Evolutionary conservation across 2,329 filamentous ascomycete species (phyloP).

Genomic region (Aspergillus chevalieri): DNA sequence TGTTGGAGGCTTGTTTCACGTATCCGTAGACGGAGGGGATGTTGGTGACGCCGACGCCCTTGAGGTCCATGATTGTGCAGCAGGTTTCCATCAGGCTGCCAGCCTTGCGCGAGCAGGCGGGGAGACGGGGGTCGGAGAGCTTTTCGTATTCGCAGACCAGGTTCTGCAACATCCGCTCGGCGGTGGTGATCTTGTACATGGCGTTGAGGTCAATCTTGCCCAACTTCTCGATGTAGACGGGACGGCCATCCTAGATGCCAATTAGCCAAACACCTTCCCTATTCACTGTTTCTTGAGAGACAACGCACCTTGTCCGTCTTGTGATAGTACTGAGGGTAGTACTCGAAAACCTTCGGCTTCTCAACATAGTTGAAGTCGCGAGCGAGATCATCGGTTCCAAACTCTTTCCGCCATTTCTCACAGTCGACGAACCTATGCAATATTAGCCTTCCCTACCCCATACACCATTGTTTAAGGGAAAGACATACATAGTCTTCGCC

Average conservation of each 20-base stretch:
- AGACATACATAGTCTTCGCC: constrained; percentile 77
- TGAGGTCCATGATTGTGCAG: constrained; percentile 97
- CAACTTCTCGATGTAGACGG: constrained; percentile 93
- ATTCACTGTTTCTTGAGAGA: not conserved
- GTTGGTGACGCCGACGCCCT: constrained; percentile 80
- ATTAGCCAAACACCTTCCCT: constrained; percentile 2
- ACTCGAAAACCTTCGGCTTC: constrained; percentile 75
- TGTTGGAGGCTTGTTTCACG: constrained; percentile 73
- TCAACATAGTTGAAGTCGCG: constrained; percentile 80
- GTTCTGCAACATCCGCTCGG: constrained; percentile 92
- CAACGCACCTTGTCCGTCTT: constrained; percentile 55
- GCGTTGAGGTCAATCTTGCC: constrained; percentile 85
- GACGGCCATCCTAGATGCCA: constrained; percentile 71
- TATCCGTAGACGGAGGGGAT: constrained; percentile 81
- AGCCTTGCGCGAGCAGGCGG: constrained; percentile 88
- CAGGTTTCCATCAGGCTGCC: constrained; percentile 91
- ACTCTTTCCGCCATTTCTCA: constrained; percentile 87
- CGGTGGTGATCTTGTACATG: constrained; percentile 88
- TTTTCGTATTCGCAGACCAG: constrained; percentile 98
- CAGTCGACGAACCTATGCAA: constrained; percentile 72
- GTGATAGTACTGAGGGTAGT: constrained; percentile 99
- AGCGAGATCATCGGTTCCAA: constrained; percentile 74
- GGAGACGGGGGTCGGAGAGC: constrained; percentile 83
- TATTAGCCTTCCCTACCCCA: not conserved
- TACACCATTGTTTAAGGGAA: not conserved